Conservation (phyloP, 352 stramenopile genomes). For the Globisporangium polare region DNA sequence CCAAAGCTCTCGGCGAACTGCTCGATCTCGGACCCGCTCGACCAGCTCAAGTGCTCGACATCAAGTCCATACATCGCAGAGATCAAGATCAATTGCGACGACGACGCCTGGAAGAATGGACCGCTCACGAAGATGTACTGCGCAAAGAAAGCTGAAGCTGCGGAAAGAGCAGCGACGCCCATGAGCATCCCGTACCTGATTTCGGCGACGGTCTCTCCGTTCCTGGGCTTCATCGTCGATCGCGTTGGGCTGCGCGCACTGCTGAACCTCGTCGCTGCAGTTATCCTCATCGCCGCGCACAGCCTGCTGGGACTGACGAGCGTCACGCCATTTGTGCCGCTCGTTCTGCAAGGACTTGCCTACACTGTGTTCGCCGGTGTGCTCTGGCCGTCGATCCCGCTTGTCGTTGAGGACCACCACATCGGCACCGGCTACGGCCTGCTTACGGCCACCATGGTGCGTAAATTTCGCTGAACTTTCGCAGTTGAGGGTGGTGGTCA, state of each 20-base stretch:
- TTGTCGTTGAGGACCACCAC: slow-evolving; percentile 16
- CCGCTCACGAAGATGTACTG: slow-evolving; percentile 59
- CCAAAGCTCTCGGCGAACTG: slow-evolving; percentile 64
- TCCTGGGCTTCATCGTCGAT: slow-evolving; percentile 91
- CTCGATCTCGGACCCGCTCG: slow-evolving; percentile 51
- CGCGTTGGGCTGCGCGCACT: slow-evolving; percentile 80
- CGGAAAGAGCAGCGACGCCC: slow-evolving; percentile 64
- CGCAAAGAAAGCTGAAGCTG: slow-evolving; percentile 53
- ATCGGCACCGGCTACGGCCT: slow-evolving; percentile 19
- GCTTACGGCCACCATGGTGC: slow-evolving; percentile 15
- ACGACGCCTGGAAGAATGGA: slow-evolving; percentile 65
- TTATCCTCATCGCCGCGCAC: slow-evolving; percentile 83
- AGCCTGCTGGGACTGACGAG: slow-evolving; percentile 58
- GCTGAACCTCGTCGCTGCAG: slow-evolving; percentile 71
- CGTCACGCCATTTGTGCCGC: slow-evolving; percentile 45
- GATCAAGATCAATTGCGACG: slow-evolving; percentile 77
- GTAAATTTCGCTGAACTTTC: neutral
- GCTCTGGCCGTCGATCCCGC: slow-evolving; percentile 66
- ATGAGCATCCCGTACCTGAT: slow-evolving; percentile 94
- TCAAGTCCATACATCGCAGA: slow-evolving; percentile 57
- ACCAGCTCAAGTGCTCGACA: slow-evolving; percentile 60
- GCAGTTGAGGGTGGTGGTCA: slow-evolving; percentile 26
- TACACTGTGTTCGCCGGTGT: slow-evolving; percentile 79
- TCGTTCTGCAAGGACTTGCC: slow-evolving; percentile 72
- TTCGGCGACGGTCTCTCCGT: slow-evolving; percentile 83